Conservation (phyloP, 2,329 filamentous ascomycete genomes). For the Plectosphaerella sp. region DNA sequence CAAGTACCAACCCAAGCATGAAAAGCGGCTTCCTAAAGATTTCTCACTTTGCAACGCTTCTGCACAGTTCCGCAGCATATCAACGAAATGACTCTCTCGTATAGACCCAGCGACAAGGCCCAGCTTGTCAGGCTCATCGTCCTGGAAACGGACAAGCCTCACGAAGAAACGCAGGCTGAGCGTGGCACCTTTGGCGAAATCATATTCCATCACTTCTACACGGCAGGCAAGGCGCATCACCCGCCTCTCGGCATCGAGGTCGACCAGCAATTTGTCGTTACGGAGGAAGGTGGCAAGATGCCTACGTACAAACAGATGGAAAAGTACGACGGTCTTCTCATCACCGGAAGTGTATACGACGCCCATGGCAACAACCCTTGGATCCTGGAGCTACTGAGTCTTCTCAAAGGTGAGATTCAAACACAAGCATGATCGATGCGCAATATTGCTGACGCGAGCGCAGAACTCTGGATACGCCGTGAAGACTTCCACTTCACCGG, state of each 20-base stretch:
- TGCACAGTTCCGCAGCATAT: too few species aligned
- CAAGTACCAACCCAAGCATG: too few species aligned
- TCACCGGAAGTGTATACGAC: constrained; percentile 67
- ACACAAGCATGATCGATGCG: constrained; percentile 14
- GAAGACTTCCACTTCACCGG: constrained; percentile 60
- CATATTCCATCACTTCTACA: constrained; percentile 43
- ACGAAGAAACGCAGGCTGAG: constrained; percentile 42
- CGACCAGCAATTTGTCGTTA: constrained; percentile 49
- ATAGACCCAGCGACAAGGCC: background rate
- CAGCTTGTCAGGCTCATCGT: constrained; percentile 39
- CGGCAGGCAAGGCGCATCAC: constrained; percentile 45
- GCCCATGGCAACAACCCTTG: constrained; percentile 68
- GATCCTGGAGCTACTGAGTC: constrained; percentile 65
- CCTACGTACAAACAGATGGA: constrained; percentile 47
- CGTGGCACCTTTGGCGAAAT: constrained; percentile 52
- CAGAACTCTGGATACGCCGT: constrained; percentile 43
- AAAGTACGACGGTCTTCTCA: constrained; percentile 66
- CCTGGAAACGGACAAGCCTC: constrained; percentile 53
- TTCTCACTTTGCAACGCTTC: too few species aligned
- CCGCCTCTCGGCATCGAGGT: constrained; percentile 52
- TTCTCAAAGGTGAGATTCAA: constrained; percentile 34
- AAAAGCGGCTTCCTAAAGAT: too few species aligned
- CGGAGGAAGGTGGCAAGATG: constrained; percentile 40
- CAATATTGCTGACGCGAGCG: background rate
- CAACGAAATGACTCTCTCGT: background rate